Conservation (phyloP, 2,329 filamentous ascomycete genomes). For the Cordyceps cicadae region DNA sequence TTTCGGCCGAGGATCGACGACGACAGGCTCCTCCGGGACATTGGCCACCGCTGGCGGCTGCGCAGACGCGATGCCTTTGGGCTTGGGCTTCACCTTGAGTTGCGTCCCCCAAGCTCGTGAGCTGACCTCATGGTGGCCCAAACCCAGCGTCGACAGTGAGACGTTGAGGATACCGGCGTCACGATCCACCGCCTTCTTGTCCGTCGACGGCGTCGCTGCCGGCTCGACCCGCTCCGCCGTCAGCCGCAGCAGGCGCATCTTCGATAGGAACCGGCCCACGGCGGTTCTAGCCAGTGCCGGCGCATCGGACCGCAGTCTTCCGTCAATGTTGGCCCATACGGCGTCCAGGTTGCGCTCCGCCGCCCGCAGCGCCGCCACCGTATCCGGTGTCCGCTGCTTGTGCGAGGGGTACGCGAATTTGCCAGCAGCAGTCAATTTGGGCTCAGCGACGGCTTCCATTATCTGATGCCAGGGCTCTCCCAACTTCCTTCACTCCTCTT, state of each 20-base stretch:
- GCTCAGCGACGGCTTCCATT: conserved; percentile 13
- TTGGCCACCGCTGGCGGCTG: neutral
- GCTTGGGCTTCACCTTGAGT: neutral
- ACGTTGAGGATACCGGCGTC: conserved; percentile 8
- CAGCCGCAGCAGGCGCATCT: conserved; percentile 32
- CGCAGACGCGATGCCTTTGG: neutral
- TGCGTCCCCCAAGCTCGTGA: neutral
- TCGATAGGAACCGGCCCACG: conserved; percentile 22
- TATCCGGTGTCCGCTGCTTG: conserved; percentile 38
- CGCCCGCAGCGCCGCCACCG: conserved; percentile 31
- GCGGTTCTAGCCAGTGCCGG: conserved; percentile 20
- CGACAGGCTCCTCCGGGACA: neutral
- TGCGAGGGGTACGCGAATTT: conserved; percentile 34
- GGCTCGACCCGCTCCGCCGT: conserved; percentile 41
- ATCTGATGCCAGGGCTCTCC: conserved; percentile 12
- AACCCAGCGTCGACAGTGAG: conserved; percentile 20
- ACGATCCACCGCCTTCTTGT: neutral
- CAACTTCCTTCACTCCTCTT: conserved; percentile 18
- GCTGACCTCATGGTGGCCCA: neutral
- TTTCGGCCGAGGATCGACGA: neutral
- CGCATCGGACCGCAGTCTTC: neutral
- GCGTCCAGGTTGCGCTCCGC: conserved; percentile 41
- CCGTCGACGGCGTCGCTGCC: conserved; percentile 7
- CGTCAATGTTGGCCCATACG: conserved; percentile 35
- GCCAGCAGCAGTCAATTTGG: conserved; percentile 11